Percentiles rank a stretch among this genome's conserved stretches.
Evolutionary conservation across 257 asterid species (phyloP).

Genomic region (Fraxinus pennsylvanica): DNA sequence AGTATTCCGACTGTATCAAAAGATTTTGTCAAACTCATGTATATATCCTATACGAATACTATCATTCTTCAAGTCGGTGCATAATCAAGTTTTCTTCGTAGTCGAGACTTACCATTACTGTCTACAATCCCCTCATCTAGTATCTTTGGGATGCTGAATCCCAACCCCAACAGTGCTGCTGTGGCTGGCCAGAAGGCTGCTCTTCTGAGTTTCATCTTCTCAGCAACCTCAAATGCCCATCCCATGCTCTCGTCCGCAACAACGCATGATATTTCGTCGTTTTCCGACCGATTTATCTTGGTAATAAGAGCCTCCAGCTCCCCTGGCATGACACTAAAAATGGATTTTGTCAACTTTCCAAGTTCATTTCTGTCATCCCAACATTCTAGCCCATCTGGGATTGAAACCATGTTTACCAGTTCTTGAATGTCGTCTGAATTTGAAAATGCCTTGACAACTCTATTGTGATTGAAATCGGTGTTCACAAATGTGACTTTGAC

Average conservation of each 20-base stretch:
- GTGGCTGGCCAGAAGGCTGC: conserved; percentile 45
- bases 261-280: conserved; percentile 28
- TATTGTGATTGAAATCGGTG: conserved; percentile 30
- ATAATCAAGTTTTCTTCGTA: no score
- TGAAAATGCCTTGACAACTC: conserved; percentile 30
- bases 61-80: no score
- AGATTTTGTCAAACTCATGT: background rate
- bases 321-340: conserved; percentile 39
- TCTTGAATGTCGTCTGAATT: conserved; percentile 10
- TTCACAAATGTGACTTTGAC: conserved; percentile 37
- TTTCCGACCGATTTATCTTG: conserved; percentile 20
- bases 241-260: conserved; percentile 43
- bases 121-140: conserved; percentile 42
- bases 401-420: conserved; percentile 29
- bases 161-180: conserved; percentile 32
- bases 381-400: conserved; percentile 48
- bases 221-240: conserved; percentile 43
- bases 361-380: conserved; percentile 42
- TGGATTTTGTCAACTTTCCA: conserved; percentile 13
- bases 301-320: conserved; percentile 37
- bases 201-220: conserved; percentile 25
- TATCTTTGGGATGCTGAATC: conserved; percentile 28
- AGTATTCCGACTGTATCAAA: no score
- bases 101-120: conserved; percentile 32
- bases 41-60: background rate